Evolutionary conservation across 352 stramenopile species (phyloP).

Genomic region (Phytopythium mirpurense): DNA sequence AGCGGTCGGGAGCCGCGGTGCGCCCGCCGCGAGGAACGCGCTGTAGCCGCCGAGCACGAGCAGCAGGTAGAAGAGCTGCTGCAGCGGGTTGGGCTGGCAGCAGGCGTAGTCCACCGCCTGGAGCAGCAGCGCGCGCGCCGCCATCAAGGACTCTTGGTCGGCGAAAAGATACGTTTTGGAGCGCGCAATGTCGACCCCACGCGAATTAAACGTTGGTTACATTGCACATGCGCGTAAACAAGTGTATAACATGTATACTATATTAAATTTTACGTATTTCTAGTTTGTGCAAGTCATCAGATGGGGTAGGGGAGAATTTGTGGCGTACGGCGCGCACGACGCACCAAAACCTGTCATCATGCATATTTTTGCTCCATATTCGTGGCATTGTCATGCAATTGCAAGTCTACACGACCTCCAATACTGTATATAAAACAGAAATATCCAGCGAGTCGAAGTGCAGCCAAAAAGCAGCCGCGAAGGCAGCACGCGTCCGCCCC

Average conservation of each 20-base stretch:
- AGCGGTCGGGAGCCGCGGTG: slow-evolving; percentile 38
- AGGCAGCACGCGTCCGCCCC: slow-evolving; percentile 1
- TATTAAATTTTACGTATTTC: too few relatives aligned
- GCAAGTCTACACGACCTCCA: too few relatives aligned
- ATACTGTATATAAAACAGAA: slow-evolving; percentile 1
- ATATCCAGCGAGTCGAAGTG: slow-evolving; percentile 5
- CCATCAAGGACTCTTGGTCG: neutral
- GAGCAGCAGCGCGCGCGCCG: neutral
- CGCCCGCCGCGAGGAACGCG: slow-evolving; percentile 38
- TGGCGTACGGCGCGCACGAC: slow-evolving; percentile 8
- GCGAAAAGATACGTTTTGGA: too few relatives aligned
- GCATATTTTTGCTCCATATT: neutral
- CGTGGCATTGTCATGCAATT: too few relatives aligned
- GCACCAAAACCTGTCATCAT: neutral
- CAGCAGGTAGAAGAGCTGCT: slow-evolving; percentile 54
- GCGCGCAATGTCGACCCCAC: too few relatives aligned
- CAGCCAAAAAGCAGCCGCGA: slow-evolving; percentile 2
- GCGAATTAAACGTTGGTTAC: too few relatives aligned
- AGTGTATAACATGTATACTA: too few relatives aligned
- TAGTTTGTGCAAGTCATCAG: slow-evolving; percentile 3
- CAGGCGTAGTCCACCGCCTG: slow-evolving; percentile 17
- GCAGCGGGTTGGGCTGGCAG: slow-evolving; percentile 22
- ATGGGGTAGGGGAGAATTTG: slow-evolving; percentile 36
- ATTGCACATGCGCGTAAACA: too few relatives aligned
- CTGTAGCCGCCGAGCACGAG: slow-evolving; percentile 53